phyloP scores from a whole-genome alignment of 2,329 filamentous ascomycete species.

The Coniosporium uncinatum region DNA sequence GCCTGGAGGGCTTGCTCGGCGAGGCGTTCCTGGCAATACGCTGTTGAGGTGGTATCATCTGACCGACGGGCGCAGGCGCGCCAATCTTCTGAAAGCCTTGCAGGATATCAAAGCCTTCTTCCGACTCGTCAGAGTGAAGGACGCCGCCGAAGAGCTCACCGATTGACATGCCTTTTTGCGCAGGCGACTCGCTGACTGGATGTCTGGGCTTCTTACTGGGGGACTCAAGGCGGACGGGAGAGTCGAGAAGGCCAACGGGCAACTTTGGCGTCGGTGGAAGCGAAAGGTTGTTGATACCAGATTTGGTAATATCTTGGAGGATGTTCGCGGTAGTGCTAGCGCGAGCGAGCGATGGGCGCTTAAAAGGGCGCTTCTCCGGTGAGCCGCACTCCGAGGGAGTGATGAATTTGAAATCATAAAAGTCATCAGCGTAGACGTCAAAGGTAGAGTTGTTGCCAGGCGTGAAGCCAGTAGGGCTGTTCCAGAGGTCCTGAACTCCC shows the following conservation, averaged over 20 bases:
- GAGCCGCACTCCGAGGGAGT: constrained; percentile 35
- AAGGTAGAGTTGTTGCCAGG: background rate
- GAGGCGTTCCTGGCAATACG: too few species aligned
- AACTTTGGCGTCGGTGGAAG: background rate
- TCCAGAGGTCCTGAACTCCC: constrained; percentile 27
- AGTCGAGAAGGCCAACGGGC: background rate
- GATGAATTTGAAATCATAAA: background rate
- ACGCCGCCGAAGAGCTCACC: constrained; percentile 25
- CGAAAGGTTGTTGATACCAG: background rate
- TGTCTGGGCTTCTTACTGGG: background rate
- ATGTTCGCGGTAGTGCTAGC: constrained; percentile 55
- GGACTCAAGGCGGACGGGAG: background rate
- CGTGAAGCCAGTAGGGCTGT: background rate
- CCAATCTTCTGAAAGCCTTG: constrained; percentile 76
- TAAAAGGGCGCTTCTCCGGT: constrained; percentile 59
- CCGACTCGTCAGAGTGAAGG: constrained; percentile 51
- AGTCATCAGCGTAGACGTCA: background rate
- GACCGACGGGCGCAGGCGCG: too few species aligned
- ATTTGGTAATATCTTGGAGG: constrained; percentile 53
- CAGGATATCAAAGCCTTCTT: constrained; percentile 65
- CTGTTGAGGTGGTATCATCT: too few species aligned
- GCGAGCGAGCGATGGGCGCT: constrained; percentile 56
- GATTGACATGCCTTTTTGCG: constrained; percentile 22
- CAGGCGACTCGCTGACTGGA: background rate
- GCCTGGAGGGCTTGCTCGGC: too few species aligned